Base-by-base conservation (phyloP, 495 filamentous ascomycete species). In the Xylaria grammica region DNA sequence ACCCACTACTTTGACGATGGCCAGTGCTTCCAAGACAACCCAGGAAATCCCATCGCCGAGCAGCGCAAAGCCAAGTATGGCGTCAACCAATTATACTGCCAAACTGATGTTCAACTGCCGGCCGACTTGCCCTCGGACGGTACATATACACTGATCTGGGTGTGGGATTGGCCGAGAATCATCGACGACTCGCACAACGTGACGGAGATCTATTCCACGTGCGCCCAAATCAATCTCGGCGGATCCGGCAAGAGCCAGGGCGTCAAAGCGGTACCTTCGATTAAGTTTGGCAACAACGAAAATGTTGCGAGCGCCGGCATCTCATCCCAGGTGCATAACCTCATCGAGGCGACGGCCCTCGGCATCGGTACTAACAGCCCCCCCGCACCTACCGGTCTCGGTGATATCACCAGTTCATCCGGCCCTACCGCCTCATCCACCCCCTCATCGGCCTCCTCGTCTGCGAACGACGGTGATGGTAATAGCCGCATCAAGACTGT, bases 161-260 rank as follows among this genome's bases (percentile, higher is more conserved):
- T 96, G 4, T 97, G 93, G 93, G 88, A 96, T 67, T 97, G 92
- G 92, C 88, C 90, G 4, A 89, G 85, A 0, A 74, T 74, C 13
- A 75, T 84, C 15, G 72, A 71, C 24, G 67, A 73, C 51, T 63
- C 68, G 36, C 69, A 81, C 77, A 49, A 71, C 38, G 59, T 75
- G 55, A 36, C 71, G 81, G 88, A 97, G 74, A 84, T 88, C 62
- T 97, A 96, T 72, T 93, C 91, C 0, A 88, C 89, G 8, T 94
- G 93, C 69, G 86, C 92, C 69, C 93, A 97, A 75, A 82, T 94
- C 64, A 77, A 90, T 44, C 77, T 96, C 26, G 69, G 69, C 30
- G 72, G 71, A 6, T 62, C 73, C 4, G 60, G 50, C 51, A 64
- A 65, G 56, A 63, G 52, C 32, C 8, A 42, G 3, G 40, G 67